These are phyloP conservation scores for Backusella morwellensis DNA, from an alignment of 192 early-diverging fungal genomes.

Conservation along the genomic window DNA sequence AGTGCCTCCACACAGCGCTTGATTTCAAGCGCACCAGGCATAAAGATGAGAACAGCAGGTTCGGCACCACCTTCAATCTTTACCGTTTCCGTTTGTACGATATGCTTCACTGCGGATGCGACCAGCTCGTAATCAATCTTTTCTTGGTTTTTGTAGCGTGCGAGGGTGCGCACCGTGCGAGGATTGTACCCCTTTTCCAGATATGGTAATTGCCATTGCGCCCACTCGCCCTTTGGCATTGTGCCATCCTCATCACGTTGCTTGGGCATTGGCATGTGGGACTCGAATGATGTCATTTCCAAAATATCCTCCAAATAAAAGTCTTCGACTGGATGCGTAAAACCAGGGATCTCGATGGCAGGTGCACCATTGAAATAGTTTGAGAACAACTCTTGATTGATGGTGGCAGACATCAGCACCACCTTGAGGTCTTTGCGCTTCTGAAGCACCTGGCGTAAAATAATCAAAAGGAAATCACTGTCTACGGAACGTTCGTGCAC, in stretches of 20 bases:
- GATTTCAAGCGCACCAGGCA: slow-evolving; percentile 77
- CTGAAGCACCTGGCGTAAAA: slow-evolving; percentile 57
- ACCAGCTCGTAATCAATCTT: slow-evolving; percentile 65
- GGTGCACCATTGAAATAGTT: slow-evolving; percentile 61
- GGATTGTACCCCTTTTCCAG: slow-evolving; percentile 38
- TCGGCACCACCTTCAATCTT: slow-evolving; percentile 41
- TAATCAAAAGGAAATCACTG: slow-evolving; percentile 71
- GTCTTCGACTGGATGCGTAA: slow-evolving; percentile 72
- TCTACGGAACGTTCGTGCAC: slow-evolving; percentile 78
- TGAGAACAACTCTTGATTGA: slow-evolving; percentile 63
- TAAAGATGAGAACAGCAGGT: slow-evolving; percentile 64
- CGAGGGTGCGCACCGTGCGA: slow-evolving; percentile 33
- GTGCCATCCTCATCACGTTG: slow-evolving; percentile 24
- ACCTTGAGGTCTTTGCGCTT: slow-evolving; percentile 55
- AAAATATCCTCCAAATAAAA: slow-evolving; percentile 71
- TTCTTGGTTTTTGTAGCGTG: slow-evolving; percentile 41
- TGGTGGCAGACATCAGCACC: slow-evolving; percentile 77
- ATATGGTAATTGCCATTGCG: slow-evolving; percentile 41
- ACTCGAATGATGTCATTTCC: slow-evolving; percentile 50
- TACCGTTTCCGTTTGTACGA: slow-evolving; percentile 50
- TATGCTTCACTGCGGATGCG: slow-evolving; percentile 54
- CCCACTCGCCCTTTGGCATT: slow-evolving; percentile 29
- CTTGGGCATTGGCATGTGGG: slow-evolving; percentile 33
- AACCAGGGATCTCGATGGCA: slow-evolving; percentile 68
- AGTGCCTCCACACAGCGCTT: slow-evolving; percentile 62